phyloP scores from a whole-genome alignment of 2,329 filamentous ascomycete genomes.

The Apiospora arundinis region DNA sequence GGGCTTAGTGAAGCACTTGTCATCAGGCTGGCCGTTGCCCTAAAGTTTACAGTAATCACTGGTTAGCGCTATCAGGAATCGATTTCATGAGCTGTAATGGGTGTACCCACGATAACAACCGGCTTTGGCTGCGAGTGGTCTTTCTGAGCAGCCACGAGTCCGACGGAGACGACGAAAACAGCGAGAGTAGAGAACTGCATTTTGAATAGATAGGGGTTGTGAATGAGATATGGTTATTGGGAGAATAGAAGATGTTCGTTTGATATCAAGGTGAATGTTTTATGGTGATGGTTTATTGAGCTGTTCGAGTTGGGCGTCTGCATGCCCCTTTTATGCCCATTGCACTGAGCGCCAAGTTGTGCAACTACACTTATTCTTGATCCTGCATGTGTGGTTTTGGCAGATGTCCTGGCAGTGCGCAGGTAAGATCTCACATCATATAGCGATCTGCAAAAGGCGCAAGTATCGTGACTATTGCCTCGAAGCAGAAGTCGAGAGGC shows the following conservation, averaged over 20 bases:
- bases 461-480: neutral
- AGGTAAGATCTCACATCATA: neutral
- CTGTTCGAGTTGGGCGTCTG: neutral
- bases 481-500: neutral
- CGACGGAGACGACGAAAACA: neutral
- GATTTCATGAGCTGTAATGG: neutral
- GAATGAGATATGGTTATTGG: neutral
- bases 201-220: neutral
- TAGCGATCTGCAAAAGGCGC: neutral
- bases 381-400: neutral
- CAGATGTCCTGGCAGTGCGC: neutral
- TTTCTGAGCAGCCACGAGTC: neutral
- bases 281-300: neutral
- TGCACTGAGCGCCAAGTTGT: neutral
- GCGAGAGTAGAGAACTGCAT: constrained; percentile 11
- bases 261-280: neutral
- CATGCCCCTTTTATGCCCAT: neutral
- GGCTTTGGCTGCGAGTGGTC: too few species aligned
- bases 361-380: rapidly evolving
- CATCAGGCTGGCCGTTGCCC: neutral
- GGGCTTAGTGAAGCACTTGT: neutral
- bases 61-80: neutral
- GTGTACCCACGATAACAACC: neutral
- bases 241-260: neutral
- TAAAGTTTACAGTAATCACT: neutral